A percentile compares a stretch with the other conserved stretches of the same genome.
Conservation (phyloP, 495 filamentous ascomycete genomes). For the Choiromyces venosus region DNA sequence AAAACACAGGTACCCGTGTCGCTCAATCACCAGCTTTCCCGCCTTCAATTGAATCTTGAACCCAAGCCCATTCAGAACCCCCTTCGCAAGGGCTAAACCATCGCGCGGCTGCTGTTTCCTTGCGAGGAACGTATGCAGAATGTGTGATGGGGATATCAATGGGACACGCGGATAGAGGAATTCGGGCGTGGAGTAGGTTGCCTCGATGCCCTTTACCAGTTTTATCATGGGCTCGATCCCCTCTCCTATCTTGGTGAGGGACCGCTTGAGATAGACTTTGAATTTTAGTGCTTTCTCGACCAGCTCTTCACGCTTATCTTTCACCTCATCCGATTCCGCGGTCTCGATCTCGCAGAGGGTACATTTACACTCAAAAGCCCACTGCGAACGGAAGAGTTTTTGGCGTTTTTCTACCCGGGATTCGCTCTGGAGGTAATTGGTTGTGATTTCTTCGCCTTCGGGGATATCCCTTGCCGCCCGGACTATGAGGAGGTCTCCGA, state of each 20-base stretch:
- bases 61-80: slow-evolving; percentile 6
- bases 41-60: slow-evolving; percentile 5
- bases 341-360: slow-evolving; percentile 11
- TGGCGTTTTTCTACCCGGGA: slow-evolving; percentile 1
- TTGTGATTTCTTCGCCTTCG: slow-evolving; percentile 17
- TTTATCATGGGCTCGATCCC: too few species aligned
- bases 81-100: background rate
- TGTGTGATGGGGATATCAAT: background rate
- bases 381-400: background rate
- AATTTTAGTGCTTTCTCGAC: background rate
- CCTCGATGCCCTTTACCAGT: too few species aligned
- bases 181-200: slow-evolving; percentile 15
- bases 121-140: background rate
- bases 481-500: slow-evolving; percentile 22
- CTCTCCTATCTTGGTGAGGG: background rate
- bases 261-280: background rate
- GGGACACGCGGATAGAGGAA: slow-evolving; percentile 16
- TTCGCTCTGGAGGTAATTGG: background rate
- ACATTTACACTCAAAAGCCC: slow-evolving; percentile 13
- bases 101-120: background rate
- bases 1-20: slow-evolving; percentile 1
- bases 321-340: slow-evolving; percentile 3
- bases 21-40: background rate
- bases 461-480: slow-evolving; percentile 15
- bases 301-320: background rate